Conservation (phyloP, 2,329 filamentous ascomycete species). For the Calycina herbarum region DNA sequence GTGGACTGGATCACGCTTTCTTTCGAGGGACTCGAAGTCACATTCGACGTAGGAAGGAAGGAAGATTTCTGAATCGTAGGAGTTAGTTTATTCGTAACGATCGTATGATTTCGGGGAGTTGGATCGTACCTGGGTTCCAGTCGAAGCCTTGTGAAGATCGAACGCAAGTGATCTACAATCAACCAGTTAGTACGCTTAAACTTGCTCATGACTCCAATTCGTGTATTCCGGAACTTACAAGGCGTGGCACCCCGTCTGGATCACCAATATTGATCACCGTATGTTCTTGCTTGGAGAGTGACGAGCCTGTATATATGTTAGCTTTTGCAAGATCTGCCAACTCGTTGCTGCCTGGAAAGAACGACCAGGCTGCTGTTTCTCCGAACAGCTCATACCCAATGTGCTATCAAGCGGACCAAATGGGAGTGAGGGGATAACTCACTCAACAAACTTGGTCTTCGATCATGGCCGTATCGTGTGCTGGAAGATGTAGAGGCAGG, state of each 20-base stretch:
- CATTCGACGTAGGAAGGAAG: conserved; percentile 75
- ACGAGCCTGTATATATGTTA: conserved; percentile 57
- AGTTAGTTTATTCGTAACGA: neutral
- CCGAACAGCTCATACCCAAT: neutral
- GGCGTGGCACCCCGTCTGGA: conserved; percentile 67
- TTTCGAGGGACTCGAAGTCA: conserved; percentile 73
- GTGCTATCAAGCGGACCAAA: neutral
- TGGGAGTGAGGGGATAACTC: conserved; percentile 36
- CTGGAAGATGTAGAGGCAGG: conserved; percentile 40
- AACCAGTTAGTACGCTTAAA: conserved; percentile 21
- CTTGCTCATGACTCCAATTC: conserved; percentile 12
- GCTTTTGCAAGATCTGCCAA: conserved; percentile 18
- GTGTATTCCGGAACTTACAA: conserved; percentile 53
- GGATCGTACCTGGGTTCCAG: conserved; percentile 70
- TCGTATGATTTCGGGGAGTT: neutral
- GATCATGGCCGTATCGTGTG: conserved; percentile 49
- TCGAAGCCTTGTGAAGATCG: conserved; percentile 78
- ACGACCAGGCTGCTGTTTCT: neutral
- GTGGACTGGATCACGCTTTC: conserved; percentile 73
- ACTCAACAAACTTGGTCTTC: conserved; percentile 65
- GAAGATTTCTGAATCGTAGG: conserved; percentile 64
- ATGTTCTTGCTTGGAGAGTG: conserved; percentile 71
- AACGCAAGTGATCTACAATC: conserved; percentile 70
- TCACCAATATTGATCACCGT: conserved; percentile 80
- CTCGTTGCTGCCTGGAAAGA: conserved; percentile 4